Evolutionary conservation across 257 asterid species (phyloP).

Genomic region (Solanum bulbocastanum): DNA sequence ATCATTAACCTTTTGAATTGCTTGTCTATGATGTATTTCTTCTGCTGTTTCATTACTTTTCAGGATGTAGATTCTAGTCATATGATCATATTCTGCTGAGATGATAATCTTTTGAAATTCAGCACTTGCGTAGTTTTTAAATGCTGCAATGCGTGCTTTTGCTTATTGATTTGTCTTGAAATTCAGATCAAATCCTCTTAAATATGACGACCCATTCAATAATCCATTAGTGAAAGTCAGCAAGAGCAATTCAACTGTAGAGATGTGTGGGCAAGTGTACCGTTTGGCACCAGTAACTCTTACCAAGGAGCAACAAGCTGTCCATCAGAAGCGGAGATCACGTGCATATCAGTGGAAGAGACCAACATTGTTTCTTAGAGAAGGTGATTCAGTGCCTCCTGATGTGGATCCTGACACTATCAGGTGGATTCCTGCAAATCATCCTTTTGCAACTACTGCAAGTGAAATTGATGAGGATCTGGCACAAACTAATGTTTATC

Average conservation of each 20-base stretch:
- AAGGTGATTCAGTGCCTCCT: slow-evolving; percentile 89
- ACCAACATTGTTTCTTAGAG: slow-evolving; percentile 86
- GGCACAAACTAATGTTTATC: slow-evolving; percentile 86
- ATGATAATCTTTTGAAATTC: not conserved
- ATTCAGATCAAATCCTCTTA: slow-evolving; percentile 73
- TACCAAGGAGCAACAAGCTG: slow-evolving; percentile 64
- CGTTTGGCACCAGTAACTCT: slow-evolving; percentile 90
- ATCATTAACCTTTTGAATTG: slow-evolving; percentile 13
- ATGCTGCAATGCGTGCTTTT: slow-evolving; percentile 3
- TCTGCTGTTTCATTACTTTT: not conserved
- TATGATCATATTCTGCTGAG: not conserved
- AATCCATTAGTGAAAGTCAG: slow-evolving; percentile 92
- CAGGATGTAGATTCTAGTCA: not conserved
- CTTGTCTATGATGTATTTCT: not conserved
- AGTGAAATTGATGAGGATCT: slow-evolving; percentile 91
- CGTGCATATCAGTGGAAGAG: slow-evolving; percentile 99
- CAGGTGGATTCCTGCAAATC: slow-evolving; percentile 99
- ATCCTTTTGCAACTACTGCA: slow-evolving; percentile 94
- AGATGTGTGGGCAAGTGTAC: slow-evolving; percentile 95
- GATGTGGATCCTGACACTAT: slow-evolving; percentile 98
- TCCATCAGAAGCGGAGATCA: slow-evolving; percentile 89
- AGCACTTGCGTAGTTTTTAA: not conserved
- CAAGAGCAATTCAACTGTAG: slow-evolving; percentile 76
- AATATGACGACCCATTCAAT: slow-evolving; percentile 93
- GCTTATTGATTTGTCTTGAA: slow-evolving; percentile 1